phyloP scores from a whole-genome alignment of 139 green algal genomes.

The Pedinophyceae sp. region DNA sequence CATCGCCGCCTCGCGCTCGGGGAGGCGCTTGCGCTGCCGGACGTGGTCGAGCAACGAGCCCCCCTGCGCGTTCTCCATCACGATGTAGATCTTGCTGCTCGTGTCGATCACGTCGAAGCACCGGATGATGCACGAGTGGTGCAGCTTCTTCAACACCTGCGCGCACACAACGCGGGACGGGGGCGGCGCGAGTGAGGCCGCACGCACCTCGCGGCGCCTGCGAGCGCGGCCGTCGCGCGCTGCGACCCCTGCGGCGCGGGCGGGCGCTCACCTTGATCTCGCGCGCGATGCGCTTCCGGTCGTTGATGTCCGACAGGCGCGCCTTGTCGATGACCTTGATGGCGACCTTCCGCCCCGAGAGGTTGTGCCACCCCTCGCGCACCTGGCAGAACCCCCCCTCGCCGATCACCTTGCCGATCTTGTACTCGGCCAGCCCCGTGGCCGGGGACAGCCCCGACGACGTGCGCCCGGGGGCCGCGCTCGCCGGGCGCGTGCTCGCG shows the following conservation, averaged over 20 bases:
- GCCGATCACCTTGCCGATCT: slow-evolving; percentile 53
- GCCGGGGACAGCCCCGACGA: too few relatives aligned
- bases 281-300: slow-evolving; percentile 25
- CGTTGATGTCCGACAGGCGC: slow-evolving; percentile 40
- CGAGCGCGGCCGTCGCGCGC: too few relatives aligned
- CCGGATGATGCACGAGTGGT: slow-evolving; percentile 39
- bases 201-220: too few relatives aligned
- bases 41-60: slow-evolving; percentile 78
- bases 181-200: too few relatives aligned
- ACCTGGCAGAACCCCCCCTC: slow-evolving; percentile 71
- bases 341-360: slow-evolving; percentile 44
- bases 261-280: too few relatives aligned
- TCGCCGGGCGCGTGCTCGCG: too few relatives aligned
- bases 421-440: slow-evolving; percentile 28
- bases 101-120: slow-evolving; percentile 63
- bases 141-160: slow-evolving; percentile 60
- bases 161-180: too few relatives aligned
- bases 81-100: slow-evolving; percentile 41
- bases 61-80: slow-evolving; percentile 72
- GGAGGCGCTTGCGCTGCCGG: slow-evolving; percentile 47
- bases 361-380: slow-evolving; percentile 41
- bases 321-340: slow-evolving; percentile 77
- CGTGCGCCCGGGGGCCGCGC: too few relatives aligned
- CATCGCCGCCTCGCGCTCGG: slow-evolving; percentile 43
- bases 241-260: too few relatives aligned